phyloP scores from a whole-genome alignment of 805 yeast genomes.

The Teunomyces kruisii region DNA sequence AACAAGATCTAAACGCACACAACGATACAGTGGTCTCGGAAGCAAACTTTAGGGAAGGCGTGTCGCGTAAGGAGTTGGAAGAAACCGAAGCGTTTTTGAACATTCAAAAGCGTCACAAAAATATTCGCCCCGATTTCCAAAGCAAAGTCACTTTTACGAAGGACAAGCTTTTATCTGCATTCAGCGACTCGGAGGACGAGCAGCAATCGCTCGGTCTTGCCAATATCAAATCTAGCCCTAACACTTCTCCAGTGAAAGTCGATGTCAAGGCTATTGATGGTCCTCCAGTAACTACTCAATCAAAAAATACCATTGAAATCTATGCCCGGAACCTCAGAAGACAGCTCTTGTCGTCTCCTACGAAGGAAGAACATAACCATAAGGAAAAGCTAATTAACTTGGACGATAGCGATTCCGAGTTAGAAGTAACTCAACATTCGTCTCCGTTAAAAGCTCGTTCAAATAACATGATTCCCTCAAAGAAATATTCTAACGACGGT shows the following conservation, averaged over 20 bases:
- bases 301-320: constrained; percentile 31
- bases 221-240: constrained; percentile 25
- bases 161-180: constrained; percentile 32
- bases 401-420: constrained; percentile 31
- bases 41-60: constrained; percentile 10
- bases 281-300: constrained; percentile 5
- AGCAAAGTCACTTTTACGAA: constrained; percentile 28
- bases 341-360: constrained; percentile 26
- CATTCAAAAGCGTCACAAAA: constrained; percentile 30
- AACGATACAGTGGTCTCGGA: constrained; percentile 22
- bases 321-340: constrained; percentile 35
- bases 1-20: constrained; percentile 30
- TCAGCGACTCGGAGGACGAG: constrained; percentile 20
- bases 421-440: constrained; percentile 11
- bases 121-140: constrained; percentile 31
- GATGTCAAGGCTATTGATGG: constrained; percentile 10
- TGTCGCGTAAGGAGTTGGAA: constrained; percentile 26
- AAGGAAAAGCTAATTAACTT: constrained; percentile 16
- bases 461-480: constrained; percentile 1
- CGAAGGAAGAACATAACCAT: constrained; percentile 9
- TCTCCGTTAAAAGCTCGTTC: constrained; percentile 11
- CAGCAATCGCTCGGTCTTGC: constrained; percentile 8
- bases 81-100: constrained; percentile 34
- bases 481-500: not conserved
- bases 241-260: constrained; percentile 29